These are phyloP conservation scores for Populus alba DNA, from an alignment of 345 rosid species.

Conservation along the genomic window DNA sequence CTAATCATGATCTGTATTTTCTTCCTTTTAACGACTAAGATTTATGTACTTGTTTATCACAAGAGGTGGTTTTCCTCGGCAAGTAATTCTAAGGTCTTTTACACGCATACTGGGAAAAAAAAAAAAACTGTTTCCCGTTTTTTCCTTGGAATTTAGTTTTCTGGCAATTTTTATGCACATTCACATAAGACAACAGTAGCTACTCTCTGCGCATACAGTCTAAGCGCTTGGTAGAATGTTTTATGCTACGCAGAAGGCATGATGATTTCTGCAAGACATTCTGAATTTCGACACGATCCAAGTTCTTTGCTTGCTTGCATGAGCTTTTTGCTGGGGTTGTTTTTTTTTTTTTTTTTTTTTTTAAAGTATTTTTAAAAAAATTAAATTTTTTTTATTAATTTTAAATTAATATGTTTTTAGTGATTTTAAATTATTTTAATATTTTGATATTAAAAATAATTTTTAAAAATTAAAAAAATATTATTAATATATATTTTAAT, in stretches of 20 bases:
- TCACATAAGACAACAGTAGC: neutral
- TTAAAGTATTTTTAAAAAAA: no score
- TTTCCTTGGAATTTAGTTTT: no score
- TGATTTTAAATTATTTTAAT: no score
- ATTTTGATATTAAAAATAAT: no score
- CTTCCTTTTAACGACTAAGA: neutral
- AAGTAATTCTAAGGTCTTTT: neutral
- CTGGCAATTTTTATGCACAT: no score
- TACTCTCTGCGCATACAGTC: neutral
- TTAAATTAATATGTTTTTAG: no score
- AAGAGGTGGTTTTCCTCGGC: neutral
- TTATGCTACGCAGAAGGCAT: neutral
- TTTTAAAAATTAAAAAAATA: no score
- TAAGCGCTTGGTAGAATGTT: neutral
- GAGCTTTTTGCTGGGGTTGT: no score
- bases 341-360: no score
- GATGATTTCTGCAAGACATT: neutral
- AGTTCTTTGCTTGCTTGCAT: neutral
- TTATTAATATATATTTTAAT: no score
- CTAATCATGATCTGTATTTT: neutral
- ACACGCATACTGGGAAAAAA: neutral
- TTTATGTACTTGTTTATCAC: neutral
- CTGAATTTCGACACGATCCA: neutral
- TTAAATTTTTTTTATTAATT: no score
- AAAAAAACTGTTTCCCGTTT: no score